Conservation (phyloP, 805 yeast species). For the Candida silvicultrix region DNA sequence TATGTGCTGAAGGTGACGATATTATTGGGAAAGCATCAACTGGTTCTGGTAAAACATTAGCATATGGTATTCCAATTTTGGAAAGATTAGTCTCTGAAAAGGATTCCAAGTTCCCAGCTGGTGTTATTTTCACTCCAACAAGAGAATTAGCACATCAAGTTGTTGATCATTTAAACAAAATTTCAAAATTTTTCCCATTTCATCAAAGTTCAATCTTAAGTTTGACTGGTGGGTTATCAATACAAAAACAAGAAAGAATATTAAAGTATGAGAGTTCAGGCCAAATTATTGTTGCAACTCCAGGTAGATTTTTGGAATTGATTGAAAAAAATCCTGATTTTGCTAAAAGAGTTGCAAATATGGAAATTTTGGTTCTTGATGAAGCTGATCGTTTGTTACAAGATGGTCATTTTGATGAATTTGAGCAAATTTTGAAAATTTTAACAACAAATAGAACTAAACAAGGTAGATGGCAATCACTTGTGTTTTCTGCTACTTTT, state of each 20-base stretch:
- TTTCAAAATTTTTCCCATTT: constrained; percentile 47
- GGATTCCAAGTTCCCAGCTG: constrained; percentile 46
- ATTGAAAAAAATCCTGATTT: constrained; percentile 50
- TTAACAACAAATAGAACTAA: constrained; percentile 45
- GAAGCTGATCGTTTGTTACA: constrained; percentile 95
- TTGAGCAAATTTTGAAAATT: constrained; percentile 71
- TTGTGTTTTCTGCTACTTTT: constrained; percentile 95
- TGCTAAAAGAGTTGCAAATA: constrained; percentile 33
- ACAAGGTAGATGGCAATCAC: constrained; percentile 61
- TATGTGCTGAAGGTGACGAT: constrained; percentile 67
- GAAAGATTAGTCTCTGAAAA: constrained; percentile 45
- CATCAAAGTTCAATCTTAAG: constrained; percentile 56
- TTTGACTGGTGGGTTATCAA: constrained; percentile 91
- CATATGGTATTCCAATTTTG: constrained; percentile 88
- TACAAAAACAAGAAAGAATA: constrained; percentile 86
- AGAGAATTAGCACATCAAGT: constrained; percentile 96
- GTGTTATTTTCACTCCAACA: constrained; percentile 87
- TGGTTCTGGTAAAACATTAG: constrained; percentile 96
- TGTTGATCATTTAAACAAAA: constrained; percentile 60
- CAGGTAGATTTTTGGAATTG: constrained; percentile 87
- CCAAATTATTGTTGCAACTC: constrained; percentile 81
- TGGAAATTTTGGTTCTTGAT: constrained; percentile 65
- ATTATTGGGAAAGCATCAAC: constrained; percentile 95
- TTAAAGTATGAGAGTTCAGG: constrained; percentile 64
- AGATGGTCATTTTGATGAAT: constrained; percentile 94